Base-by-base conservation (phyloP, 2,329 filamentous ascomycete genomes). In the Fusarium succisae region DNA sequence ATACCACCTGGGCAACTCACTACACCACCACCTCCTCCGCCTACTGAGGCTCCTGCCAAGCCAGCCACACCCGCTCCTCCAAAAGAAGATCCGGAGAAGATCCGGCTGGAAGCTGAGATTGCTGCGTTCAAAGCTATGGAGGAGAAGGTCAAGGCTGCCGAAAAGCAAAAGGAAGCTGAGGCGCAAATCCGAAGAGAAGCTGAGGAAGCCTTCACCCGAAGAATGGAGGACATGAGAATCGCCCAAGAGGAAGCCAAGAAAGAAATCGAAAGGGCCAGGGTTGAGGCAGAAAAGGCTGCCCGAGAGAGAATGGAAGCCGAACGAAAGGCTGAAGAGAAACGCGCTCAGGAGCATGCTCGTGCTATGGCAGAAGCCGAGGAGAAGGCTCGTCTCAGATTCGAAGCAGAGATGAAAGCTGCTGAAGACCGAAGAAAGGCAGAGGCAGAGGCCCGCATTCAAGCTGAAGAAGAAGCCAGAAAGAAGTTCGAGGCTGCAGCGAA, bases 61-160 rank as follows among this genome's bases (percentile, higher is more conserved):
- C 84, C 85, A 5, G 82, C 83, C 2, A 82, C 83, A 11, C 83
- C 84, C 65, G 82, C 82, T 20, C 79, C 80, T 18, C 78, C 77
- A 9, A 78, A 79, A 37, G 88, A 79, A 22, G 89, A 92, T 60
- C 86, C 88, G 4, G 88, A 92, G 63, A 90, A 90, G 76, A 84
- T 92, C 70, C 84, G 85, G n/a, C 86, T 92, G 64, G 87, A 91
- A 70, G 86, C 89, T 70, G 87, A 92, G 75, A 81, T 93, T 22
- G 85, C 86, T 18, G 82, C 83, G 15, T 84, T 89, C 48, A 85
- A 89, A 70, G 82, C 81, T 8, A 84, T 84, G 37, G 82, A 86
- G 64, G 85, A 84, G 37, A 83, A 81, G 70, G 83, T 82, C 68
- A 86, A 86, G 59, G 85, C 85, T 17, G 84, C 83, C 15, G 84